phyloP scores from a whole-genome alignment of 2,329 filamentous ascomycete species.

The Hypoxylon sp. region DNA sequence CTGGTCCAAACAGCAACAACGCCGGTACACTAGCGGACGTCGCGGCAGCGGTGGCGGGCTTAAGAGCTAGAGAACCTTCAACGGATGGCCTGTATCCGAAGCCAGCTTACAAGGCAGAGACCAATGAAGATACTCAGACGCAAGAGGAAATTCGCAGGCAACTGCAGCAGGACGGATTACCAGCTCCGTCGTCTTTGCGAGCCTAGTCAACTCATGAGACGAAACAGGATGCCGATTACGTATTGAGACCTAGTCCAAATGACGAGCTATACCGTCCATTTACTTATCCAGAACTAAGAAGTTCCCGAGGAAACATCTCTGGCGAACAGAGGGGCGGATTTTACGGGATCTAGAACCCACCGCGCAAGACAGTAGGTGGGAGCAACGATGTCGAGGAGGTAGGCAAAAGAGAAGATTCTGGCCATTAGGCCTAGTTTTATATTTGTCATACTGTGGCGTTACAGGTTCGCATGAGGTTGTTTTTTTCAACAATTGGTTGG shows the following conservation, averaged over 20 bases:
- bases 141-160: constrained; percentile 69
- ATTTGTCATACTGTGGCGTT: constrained; percentile 42
- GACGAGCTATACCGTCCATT: constrained; percentile 8
- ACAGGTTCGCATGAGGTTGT: constrained; percentile 35
- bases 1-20: constrained; percentile 42
- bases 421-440: constrained; percentile 25
- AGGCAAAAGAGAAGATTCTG: constrained; percentile 13
- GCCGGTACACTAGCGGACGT: constrained; percentile 54
- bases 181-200: constrained; percentile 51
- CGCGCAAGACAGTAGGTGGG: not conserved
- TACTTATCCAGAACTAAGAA: constrained; percentile 6
- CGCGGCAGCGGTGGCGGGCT: constrained; percentile 52
- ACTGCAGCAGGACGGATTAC: constrained; percentile 59
- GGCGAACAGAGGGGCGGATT: not conserved
- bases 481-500: constrained; percentile 30
- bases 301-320: not conserved
- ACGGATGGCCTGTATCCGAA: constrained; percentile 48
- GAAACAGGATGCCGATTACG: constrained; percentile 5
- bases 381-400: not conserved
- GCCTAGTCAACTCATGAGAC: constrained; percentile 41
- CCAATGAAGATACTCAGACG: constrained; percentile 58
- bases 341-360: not conserved
- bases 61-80: constrained; percentile 49
- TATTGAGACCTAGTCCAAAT: not conserved
- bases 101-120: constrained; percentile 56